Base-by-base conservation (phyloP, 1,284 basidiomycete genomes). In the Cutaneotrichosporon sp. region DNA sequence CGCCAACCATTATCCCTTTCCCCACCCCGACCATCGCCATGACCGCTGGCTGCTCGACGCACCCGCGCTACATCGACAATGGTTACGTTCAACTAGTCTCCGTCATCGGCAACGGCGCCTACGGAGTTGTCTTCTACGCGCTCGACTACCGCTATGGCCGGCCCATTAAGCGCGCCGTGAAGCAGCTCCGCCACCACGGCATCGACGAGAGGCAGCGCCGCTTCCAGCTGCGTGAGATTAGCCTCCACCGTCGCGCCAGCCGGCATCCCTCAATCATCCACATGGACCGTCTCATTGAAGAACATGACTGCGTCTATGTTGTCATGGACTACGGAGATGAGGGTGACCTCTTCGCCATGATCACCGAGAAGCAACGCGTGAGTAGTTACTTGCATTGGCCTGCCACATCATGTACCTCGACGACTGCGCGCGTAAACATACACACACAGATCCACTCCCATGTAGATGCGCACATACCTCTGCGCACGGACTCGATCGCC, bases 111-210 rank as follows among this genome's bases (percentile, higher is more conserved):
- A 84, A 90, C 48, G 94, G 94, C 43, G 92, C 92, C 25, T 97
- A 97, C 72, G 94, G 94, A 57, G 86, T 94, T 65, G 93, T 97
- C 46, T 97, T 96, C 76, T 86, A 86, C 59, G 92, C 87, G 32
- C 76, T 88, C 59, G 87, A 88, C 56, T 49, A 66, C 46, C 78
- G 52, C 77, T 80, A 50, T 71, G 51, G 79, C 78, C 65, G 82
- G 80, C 57, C 56, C 17, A 54, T 65, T 17, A 67, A 66, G 52
- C 69, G 90, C 82, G 94, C 94, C 43, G 90, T 97, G 75, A 98
- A 98, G 78, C 94, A 90, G 74, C 74, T 85, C 46, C 75, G 78
- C 61, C 82, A 81, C 59, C 63, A 72, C 20, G 78, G 75, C 55
- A 79, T 80, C 53, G 79, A 78, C 82, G 83, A 66, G 80, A 88